Percentiles rank a stretch among this genome's conserved stretches.
Evolutionary conservation across 2,329 filamentous ascomycete species (phyloP).

Genomic region (Fusarium acutatum): DNA sequence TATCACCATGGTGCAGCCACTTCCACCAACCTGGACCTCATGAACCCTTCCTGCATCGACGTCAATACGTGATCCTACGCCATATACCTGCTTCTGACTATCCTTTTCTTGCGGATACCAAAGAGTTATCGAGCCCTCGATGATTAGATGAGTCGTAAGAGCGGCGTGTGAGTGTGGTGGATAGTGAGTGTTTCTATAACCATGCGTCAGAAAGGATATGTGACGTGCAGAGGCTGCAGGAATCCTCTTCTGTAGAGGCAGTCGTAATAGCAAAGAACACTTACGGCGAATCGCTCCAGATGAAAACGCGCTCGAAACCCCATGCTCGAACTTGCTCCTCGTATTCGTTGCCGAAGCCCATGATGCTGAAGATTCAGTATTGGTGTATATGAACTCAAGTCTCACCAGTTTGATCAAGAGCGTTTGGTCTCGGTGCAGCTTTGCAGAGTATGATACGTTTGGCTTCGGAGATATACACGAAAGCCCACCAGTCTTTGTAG

Average conservation of each 20-base stretch:
- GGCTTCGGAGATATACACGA: not conserved
- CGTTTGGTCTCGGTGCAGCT: not conserved
- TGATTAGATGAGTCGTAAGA: constrained; percentile 75
- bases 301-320: constrained; percentile 76
- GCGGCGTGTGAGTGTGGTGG: constrained; percentile 70
- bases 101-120: constrained; percentile 68
- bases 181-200: constrained; percentile 70
- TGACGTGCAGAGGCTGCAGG: not conserved
- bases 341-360: constrained; percentile 40
- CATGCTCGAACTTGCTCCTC: constrained; percentile 72
- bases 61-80: constrained; percentile 69
- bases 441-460: not conserved
- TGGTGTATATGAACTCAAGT: not conserved
- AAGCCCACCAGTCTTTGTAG: not conserved
- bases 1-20: constrained; percentile 75
- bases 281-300: constrained; percentile 76
- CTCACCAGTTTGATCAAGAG: not conserved
- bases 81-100: constrained; percentile 65
- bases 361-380: constrained; percentile 15
- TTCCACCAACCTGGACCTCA: constrained; percentile 73
- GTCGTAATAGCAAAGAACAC: constrained; percentile 43
- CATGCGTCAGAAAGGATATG: constrained; percentile 8
- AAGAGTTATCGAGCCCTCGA: constrained; percentile 71
- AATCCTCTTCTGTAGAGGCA: not conserved
- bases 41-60: constrained; percentile 71